phyloP scores from a whole-genome alignment of 2,329 filamentous ascomycete genomes.

The Ilyonectria sp. region DNA sequence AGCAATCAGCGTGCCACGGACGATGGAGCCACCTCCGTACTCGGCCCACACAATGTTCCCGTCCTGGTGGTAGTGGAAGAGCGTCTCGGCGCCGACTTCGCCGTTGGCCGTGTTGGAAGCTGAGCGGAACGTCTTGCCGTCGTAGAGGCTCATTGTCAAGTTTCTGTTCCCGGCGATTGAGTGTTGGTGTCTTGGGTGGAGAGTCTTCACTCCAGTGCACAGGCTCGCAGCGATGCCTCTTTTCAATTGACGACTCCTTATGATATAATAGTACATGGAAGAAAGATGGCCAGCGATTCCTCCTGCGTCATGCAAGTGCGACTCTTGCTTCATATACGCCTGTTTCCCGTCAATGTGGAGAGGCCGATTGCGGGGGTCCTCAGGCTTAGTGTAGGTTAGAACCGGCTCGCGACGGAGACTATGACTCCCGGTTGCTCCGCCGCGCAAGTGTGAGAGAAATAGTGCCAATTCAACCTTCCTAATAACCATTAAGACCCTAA shows the following conservation, averaged over 20 bases:
- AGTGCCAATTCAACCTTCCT: conserved; percentile 32
- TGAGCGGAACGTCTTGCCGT: conserved; percentile 36
- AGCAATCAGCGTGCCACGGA: conserved; percentile 42
- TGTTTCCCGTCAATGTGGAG: conserved; percentile 17
- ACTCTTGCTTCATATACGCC: conserved; percentile 28
- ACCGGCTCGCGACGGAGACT: conserved; percentile 30
- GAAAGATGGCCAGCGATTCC: conserved; percentile 26
- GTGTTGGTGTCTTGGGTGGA: background rate
- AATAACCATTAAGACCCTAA: conserved; percentile 35
- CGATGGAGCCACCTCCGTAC: conserved; percentile 45
- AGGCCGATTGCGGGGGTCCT: conserved; percentile 34
- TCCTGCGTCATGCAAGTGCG: conserved; percentile 27
- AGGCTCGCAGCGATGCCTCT: conserved; percentile 31
- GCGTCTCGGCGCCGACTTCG: conserved; percentile 42
- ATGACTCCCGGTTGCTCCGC: conserved; percentile 24
- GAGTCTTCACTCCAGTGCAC: background rate
- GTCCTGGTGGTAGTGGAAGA: conserved; percentile 47
- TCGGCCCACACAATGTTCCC: conserved; percentile 48
- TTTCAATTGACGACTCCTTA: conserved; percentile 30
- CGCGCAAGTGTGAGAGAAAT: conserved; percentile 22
- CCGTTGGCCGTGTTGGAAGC: conserved; percentile 44
- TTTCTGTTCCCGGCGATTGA: background rate
- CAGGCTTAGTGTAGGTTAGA: conserved; percentile 23
- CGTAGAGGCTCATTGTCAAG: conserved; percentile 29
- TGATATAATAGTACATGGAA: conserved; percentile 33